These are phyloP conservation scores for Venturia carpophila DNA, from an alignment of 2,329 filamentous ascomycete species.

Conservation along the genomic window DNA sequence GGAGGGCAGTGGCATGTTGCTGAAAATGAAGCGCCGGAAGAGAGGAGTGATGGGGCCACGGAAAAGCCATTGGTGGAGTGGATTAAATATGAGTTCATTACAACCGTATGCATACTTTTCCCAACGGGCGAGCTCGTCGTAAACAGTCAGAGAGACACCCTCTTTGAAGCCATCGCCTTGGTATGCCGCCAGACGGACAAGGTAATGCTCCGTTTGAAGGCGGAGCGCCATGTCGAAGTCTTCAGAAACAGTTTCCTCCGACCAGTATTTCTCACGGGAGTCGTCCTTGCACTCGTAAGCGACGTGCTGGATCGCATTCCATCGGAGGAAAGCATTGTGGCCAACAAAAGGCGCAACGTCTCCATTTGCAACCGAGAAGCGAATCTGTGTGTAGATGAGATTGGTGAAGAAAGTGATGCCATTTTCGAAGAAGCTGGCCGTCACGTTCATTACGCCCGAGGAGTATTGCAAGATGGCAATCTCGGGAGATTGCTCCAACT, in stretches of 20 bases:
- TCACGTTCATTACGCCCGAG: conserved; percentile 72
- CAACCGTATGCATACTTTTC: conserved; percentile 83
- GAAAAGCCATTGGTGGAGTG: conserved; percentile 63
- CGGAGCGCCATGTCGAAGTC: conserved; percentile 78
- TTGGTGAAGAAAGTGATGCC: conserved; percentile 44
- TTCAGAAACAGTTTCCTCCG: conserved; percentile 70
- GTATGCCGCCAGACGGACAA: conserved; percentile 65
- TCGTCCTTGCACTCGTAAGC: conserved; percentile 52
- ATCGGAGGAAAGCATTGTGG: conserved; percentile 70
- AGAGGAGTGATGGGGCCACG: conserved; percentile 71
- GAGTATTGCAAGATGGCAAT: conserved; percentile 73
- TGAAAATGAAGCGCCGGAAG: conserved; percentile 65
- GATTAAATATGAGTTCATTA: conserved; percentile 75
- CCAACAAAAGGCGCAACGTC: conserved; percentile 73
- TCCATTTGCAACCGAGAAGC: conserved; percentile 68
- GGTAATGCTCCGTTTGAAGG: conserved; percentile 63
- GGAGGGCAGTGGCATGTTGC: conserved; percentile 64
- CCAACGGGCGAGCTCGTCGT: conserved; percentile 78
- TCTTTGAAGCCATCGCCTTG: conserved; percentile 73
- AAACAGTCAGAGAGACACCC: conserved; percentile 74
- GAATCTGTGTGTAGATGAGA: conserved; percentile 68
- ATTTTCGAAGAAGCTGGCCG: conserved; percentile 54
- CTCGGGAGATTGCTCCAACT: conserved; percentile 73
- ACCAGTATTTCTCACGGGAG: conserved; percentile 70
- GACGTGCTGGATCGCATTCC: conserved; percentile 67